Conservation (phyloP, 768 basidiomycete genomes). For the Tephrocybe sp. region DNA sequence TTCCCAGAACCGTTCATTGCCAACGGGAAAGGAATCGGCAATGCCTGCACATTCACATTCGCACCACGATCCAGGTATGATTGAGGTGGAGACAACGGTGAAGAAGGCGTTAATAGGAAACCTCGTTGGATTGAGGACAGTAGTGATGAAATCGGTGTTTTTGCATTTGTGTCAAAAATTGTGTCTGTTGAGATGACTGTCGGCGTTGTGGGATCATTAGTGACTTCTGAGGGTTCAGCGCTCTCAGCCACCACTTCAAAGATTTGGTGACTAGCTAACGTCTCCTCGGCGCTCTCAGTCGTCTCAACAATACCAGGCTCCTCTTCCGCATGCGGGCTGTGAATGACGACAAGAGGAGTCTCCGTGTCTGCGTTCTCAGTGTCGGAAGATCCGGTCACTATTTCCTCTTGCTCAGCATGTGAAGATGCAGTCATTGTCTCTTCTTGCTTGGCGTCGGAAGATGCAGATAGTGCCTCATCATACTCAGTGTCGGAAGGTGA, state of each 20-base stretch:
- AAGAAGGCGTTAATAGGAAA: constrained; percentile 65
- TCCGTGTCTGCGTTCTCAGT: no score
- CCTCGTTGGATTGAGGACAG: constrained; percentile 64
- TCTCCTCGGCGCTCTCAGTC: no score
- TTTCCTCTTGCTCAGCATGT: no score
- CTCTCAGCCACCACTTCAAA: background rate
- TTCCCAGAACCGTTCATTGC: constrained; percentile 5
- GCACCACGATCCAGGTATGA: constrained; percentile 30
- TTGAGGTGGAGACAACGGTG: constrained; percentile 59
- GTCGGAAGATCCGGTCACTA: no score
- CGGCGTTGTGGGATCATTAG: constrained; percentile 8
- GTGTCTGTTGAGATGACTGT: background rate
- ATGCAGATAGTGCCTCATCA: no score
- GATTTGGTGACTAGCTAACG: background rate
- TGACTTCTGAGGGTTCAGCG: background rate
- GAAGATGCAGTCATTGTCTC: no score
- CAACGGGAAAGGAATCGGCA: constrained; percentile 18
- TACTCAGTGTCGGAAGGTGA: background rate
- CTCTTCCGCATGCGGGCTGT: no score
- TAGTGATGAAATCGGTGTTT: constrained; percentile 68
- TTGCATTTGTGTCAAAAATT: constrained; percentile 18
- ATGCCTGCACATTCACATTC: background rate
- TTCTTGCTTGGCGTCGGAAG: no score
- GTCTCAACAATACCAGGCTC: no score
- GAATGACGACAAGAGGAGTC: no score